Percentiles rank a stretch among this genome's conserved stretches.
Evolutionary conservation across 2,329 filamentous ascomycete species (phyloP).

Genomic region (Colletotrichum melonis): DNA sequence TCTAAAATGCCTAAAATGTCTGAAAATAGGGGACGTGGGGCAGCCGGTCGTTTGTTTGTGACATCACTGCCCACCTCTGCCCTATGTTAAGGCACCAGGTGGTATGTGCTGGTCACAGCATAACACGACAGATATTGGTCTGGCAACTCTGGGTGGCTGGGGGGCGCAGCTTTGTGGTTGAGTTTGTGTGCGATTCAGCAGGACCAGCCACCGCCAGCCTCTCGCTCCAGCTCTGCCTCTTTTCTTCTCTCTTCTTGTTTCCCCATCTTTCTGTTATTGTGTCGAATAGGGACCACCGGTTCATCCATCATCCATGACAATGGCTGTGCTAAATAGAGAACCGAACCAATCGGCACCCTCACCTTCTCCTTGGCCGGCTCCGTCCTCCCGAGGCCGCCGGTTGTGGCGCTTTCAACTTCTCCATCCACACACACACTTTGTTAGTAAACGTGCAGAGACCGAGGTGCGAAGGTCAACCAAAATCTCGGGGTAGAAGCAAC

Average conservation of each 20-base stretch:
- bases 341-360: constrained; percentile 15
- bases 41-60: constrained; percentile 6
- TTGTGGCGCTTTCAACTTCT: not conserved
- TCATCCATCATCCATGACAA: not conserved
- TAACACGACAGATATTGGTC: not conserved
- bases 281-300: not conserved
- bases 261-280: no score
- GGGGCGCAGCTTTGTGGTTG: not conserved
- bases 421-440: not conserved
- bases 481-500: not conserved
- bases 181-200: constrained; percentile 2
- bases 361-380: not conserved
- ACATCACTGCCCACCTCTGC: constrained; percentile 22
- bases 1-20: not conserved
- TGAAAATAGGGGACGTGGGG: constrained; percentile 23
- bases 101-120: not conserved
- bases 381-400: constrained; percentile 6
- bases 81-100: not conserved
- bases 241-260: not conserved
- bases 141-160: not conserved
- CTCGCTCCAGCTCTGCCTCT: not conserved
- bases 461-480: not conserved
- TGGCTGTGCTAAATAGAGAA: not conserved
- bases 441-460: not conserved
- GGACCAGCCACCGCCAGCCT: not conserved